Conservation (phyloP, 257 asterid species). For the Solanum pennellii region DNA sequence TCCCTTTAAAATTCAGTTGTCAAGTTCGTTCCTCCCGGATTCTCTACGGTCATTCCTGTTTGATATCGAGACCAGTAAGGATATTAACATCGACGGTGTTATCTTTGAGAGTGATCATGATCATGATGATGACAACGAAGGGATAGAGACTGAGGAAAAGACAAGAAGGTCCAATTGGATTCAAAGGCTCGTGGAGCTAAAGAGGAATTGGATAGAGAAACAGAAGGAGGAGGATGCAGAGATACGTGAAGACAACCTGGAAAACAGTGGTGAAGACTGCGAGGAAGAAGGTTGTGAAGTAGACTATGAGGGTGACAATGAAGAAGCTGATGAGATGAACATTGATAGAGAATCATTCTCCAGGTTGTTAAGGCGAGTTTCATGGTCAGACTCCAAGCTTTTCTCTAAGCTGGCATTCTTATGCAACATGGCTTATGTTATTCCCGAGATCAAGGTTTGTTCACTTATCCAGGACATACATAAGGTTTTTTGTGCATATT, state of each 20-base stretch:
- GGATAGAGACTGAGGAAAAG: constrained; percentile 8
- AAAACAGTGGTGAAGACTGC: constrained; percentile 16
- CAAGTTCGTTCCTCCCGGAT: constrained; percentile 37
- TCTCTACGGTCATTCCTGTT: constrained; percentile 33
- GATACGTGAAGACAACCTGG: constrained; percentile 8
- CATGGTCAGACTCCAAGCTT: constrained; percentile 64
- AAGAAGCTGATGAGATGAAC: constrained; percentile 12
- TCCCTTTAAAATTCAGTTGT: constrained; percentile 34
- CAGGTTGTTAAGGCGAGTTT: constrained; percentile 30
- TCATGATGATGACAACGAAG: neutral
- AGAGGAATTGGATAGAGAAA: constrained; percentile 43
- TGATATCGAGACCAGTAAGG: constrained; percentile 25
- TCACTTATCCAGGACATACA: neutral
- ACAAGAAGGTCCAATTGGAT: constrained; percentile 56
- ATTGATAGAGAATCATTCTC: constrained; percentile 42
- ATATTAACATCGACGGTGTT: constrained; percentile 2
- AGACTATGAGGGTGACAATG: constrained; percentile 48
- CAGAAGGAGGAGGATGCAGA: constrained; percentile 13
- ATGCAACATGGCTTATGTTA: constrained; percentile 81
- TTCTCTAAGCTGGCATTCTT: constrained; percentile 69
- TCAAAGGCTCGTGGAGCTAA: constrained; percentile 47
- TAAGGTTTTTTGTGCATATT: neutral
- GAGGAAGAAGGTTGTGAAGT: constrained; percentile 35
- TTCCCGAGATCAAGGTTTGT: constrained; percentile 68
- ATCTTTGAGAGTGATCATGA: constrained; percentile 4